Conservation (phyloP, 2,329 filamentous ascomycete genomes). For the Cladorrhinum sp. region DNA sequence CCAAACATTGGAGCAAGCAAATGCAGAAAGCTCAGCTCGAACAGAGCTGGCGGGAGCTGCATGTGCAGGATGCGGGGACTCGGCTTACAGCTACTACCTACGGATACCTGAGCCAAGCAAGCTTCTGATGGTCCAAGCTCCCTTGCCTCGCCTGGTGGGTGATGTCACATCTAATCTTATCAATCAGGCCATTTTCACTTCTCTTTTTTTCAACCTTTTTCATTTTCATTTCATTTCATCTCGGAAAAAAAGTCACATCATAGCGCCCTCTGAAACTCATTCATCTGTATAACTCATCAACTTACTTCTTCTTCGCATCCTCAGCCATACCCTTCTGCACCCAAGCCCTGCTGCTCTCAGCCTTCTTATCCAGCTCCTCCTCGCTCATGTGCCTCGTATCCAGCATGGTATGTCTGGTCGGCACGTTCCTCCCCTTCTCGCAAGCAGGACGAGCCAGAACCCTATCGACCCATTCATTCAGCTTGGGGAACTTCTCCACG, state of each 20-base stretch:
- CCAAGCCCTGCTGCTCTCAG: conserved; percentile 52
- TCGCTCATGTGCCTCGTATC: conserved; percentile 35
- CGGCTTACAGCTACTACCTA: background rate
- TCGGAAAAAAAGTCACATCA: no score
- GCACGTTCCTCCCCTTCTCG: conserved; percentile 70
- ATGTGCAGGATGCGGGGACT: background rate
- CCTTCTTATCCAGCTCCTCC: conserved; percentile 51
- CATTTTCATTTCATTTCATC: no score
- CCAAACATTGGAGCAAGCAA: background rate
- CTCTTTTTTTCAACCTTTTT: no score
- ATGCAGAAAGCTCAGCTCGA: background rate
- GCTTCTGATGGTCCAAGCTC: conserved; percentile 18
- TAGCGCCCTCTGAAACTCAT: no score
- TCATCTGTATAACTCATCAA: background rate
- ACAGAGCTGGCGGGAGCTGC: background rate
- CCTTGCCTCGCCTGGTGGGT: background rate
- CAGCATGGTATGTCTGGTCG: conserved; percentile 58
- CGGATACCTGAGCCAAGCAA: background rate
- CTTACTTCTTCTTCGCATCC: conserved; percentile 49
- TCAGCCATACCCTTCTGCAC: conserved; percentile 63
- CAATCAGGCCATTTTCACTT: conserved; percentile 1
- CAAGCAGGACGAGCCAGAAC: conserved; percentile 68
- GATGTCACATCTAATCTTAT: conserved; percentile 11
- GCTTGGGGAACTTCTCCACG: conserved; percentile 61
- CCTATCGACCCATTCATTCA: conserved; percentile 74